Percentiles rank a stretch among this genome's conserved stretches.
phyloP scores from a whole-genome alignment of 1,284 basidiomycete genomes.

The Exobasidium rhododendri region DNA sequence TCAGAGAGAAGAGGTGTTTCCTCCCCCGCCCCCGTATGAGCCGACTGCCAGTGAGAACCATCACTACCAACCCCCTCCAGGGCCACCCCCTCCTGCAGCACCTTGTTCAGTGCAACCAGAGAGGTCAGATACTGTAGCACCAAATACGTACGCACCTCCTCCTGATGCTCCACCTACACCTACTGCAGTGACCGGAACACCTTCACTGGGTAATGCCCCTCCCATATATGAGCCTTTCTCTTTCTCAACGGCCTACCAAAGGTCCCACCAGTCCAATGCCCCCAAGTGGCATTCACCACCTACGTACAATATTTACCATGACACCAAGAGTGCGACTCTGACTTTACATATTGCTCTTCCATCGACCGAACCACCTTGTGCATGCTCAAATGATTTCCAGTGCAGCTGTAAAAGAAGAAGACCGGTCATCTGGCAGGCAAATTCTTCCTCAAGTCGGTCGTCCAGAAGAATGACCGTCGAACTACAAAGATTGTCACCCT shows the following conservation, averaged over 20 bases:
- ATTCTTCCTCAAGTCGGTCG: not conserved
- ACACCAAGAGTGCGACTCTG: constrained; percentile 19
- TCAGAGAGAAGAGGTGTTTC: constrained; percentile 5
- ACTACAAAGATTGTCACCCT: not conserved
- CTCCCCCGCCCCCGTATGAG: constrained; percentile 8
- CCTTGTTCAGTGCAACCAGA: not conserved
- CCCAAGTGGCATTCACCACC: constrained; percentile 7
- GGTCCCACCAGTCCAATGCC: not conserved
- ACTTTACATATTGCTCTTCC: constrained; percentile 32
- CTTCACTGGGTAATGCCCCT: not conserved
- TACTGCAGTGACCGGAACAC: not conserved
- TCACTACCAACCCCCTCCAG: constrained; percentile 1
- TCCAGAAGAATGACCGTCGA: not conserved
- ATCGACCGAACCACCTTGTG: constrained; percentile 10
- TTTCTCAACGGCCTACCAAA: constrained; percentile 1
- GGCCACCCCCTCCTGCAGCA: not conserved
- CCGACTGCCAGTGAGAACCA: not conserved
- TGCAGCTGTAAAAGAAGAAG: constrained; percentile 3
- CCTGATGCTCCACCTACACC: not conserved
- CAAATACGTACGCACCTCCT: not conserved
- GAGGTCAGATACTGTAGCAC: not conserved
- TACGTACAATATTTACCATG: constrained; percentile 8
- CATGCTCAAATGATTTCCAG: constrained; percentile 10
- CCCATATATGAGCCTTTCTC: constrained; percentile 13
- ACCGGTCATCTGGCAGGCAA: not conserved